Percentiles rank a stretch among this genome's conserved stretches.
phyloP scores from a whole-genome alignment of 2,329 filamentous ascomycete species.

The Colletotrichum tofieldiae region DNA sequence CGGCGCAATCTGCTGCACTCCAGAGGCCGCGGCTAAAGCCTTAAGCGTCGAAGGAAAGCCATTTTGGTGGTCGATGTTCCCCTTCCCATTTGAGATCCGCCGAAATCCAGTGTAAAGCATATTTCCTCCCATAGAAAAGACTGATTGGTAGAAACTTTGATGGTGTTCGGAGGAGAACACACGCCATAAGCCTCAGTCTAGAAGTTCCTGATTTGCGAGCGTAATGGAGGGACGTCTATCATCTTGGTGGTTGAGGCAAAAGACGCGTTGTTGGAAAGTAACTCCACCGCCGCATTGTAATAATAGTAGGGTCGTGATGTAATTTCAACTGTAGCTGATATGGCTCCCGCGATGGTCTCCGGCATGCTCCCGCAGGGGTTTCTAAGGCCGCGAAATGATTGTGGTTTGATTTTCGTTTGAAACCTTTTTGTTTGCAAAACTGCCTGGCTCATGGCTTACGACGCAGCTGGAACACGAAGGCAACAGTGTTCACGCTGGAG shows the following conservation, averaged over 20 bases:
- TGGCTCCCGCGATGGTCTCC: too few species aligned
- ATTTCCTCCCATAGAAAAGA: background rate
- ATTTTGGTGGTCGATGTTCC: background rate
- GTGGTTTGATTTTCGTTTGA: too few species aligned
- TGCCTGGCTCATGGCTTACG: background rate
- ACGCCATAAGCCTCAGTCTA: too few species aligned
- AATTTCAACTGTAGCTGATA: background rate
- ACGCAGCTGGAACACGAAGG: background rate
- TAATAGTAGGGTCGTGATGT: too few species aligned
- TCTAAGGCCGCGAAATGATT: background rate
- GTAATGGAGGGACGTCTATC: background rate
- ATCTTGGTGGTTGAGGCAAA: too few species aligned
- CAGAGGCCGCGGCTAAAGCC: background rate
- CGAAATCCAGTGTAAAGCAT: background rate
- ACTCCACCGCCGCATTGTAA: background rate
- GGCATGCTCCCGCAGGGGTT: background rate
- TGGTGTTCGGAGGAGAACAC: background rate
- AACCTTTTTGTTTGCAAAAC: background rate
- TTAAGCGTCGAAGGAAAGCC: background rate
- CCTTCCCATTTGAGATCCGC: background rate
- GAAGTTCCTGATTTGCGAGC: background rate
- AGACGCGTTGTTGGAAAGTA: too few species aligned
- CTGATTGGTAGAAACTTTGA: background rate
- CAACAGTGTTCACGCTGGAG: background rate
- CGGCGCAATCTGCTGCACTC: background rate